A percentile compares a stretch with the other conserved stretches of the same genome.
Conservation (phyloP, 2,329 filamentous ascomycete species). For the Trichoderma brevicompactum region DNA sequence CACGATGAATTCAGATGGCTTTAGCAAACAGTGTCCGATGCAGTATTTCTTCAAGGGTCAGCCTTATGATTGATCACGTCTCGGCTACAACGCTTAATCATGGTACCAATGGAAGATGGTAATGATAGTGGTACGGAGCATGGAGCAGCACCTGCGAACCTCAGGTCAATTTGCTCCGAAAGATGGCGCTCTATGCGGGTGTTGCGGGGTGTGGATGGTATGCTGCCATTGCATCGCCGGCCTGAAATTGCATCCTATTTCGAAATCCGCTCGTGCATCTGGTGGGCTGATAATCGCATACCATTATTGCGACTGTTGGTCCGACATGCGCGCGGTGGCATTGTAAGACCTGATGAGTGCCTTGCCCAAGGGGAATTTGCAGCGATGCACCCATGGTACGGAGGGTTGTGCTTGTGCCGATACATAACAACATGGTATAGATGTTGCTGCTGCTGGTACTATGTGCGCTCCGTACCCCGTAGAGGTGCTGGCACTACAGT, state of each 20-base stretch:
- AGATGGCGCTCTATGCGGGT: not conserved
- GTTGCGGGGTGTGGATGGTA: not conserved
- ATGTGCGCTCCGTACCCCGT: not conserved
- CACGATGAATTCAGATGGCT: not conserved
- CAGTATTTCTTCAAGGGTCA: not conserved
- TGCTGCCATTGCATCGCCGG: not conserved
- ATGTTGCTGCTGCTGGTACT: no score
- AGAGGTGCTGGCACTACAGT: not conserved
- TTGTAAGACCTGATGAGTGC: not conserved
- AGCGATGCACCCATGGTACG: not conserved
- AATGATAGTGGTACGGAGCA: no score
- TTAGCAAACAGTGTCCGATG: not conserved
- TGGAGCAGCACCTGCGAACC: not conserved
- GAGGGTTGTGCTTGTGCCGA: not conserved
- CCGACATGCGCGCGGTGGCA: not conserved
- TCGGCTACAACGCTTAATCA: constrained; percentile 1
- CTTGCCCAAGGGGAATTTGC: not conserved
- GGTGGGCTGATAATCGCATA: constrained; percentile 10
- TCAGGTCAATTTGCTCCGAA: not conserved
- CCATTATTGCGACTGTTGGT: not conserved
- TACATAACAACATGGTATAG: not conserved
- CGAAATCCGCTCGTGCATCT: not conserved
- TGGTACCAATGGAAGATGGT: not conserved
- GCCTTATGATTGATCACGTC: constrained; percentile 11
- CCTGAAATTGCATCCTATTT: not conserved